Percentiles rank a stretch among this genome's conserved stretches.
These are phyloP conservation scores for Globisporangium rhizosaccharum DNA, from an alignment of 352 stramenopile genomes.

Conservation along the genomic window DNA sequence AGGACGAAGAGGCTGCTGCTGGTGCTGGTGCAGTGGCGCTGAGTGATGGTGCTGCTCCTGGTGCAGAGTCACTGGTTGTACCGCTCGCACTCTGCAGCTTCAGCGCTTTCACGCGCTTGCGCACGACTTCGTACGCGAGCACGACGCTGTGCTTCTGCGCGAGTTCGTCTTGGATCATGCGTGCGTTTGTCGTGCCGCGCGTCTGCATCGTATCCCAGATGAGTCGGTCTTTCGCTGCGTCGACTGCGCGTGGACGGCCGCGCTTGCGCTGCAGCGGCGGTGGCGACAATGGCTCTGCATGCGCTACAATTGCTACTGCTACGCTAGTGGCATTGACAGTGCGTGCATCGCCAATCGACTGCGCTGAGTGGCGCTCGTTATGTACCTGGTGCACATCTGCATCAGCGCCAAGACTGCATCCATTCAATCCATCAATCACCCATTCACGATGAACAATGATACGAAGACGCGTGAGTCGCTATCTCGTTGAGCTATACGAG, in stretches of 20 bases:
- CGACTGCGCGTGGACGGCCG: conserved; percentile 5
- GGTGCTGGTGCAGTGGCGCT: no score
- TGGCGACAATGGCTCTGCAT: neutral
- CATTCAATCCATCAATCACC: no score
- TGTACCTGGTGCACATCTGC: no score
- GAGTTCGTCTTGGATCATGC: conserved; percentile 22
- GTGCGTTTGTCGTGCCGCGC: conserved; percentile 15
- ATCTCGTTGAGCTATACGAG: no score
- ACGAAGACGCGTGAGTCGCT: no score
- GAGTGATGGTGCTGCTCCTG: neutral
- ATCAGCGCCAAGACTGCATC: no score
- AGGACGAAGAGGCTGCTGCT: neutral
- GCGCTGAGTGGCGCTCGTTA: no score
- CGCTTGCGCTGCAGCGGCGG: conserved; percentile 7
- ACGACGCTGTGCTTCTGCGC: conserved; percentile 13
- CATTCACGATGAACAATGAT: no score
- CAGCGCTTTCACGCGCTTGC: conserved; percentile 18
- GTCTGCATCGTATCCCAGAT: conserved; percentile 15
- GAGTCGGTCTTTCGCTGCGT: conserved; percentile 11
- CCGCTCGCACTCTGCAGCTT: neutral
- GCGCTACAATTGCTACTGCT: no score
- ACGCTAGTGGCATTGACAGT: no score
- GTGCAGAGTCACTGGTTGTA: neutral
- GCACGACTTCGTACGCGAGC: conserved; percentile 26
- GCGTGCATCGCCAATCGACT: no score